These are phyloP conservation scores for Neobulgaria alba DNA, from an alignment of 2,329 filamentous ascomycete species.

Conservation along the genomic window DNA sequence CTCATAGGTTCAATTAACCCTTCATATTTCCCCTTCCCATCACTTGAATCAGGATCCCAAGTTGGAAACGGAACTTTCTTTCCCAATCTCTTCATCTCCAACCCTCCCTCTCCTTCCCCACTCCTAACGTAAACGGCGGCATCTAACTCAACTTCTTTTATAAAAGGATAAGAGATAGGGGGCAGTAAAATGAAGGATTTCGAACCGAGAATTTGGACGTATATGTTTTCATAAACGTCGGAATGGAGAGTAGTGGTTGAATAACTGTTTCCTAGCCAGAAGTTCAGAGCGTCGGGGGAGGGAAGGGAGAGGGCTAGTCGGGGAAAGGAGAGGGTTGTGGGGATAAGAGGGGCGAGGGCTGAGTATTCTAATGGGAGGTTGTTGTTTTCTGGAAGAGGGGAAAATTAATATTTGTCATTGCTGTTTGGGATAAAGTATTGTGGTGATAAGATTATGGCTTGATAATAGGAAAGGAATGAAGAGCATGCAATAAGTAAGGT, in stretches of 20 bases:
- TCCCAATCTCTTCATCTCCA: slow-evolving; percentile 10
- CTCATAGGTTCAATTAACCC: slow-evolving; percentile 48
- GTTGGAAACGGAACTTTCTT: slow-evolving; percentile 57
- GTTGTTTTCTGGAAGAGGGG: slow-evolving; percentile 56
- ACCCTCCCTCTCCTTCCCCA: slow-evolving; percentile 3
- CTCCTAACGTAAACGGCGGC: slow-evolving; percentile 47
- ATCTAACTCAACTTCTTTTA: slow-evolving; percentile 52
- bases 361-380: slow-evolving; percentile 69
- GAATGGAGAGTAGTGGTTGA: slow-evolving; percentile 68
- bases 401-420: too few species aligned
- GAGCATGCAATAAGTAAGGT: neutral
- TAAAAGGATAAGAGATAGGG: slow-evolving; percentile 59
- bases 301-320: slow-evolving; percentile 56
- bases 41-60: slow-evolving; percentile 57
- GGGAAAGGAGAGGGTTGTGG: slow-evolving; percentile 59
- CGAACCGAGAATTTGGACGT: slow-evolving; percentile 62
- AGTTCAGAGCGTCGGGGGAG: slow-evolving; percentile 71
- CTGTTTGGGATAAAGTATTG: too few species aligned
- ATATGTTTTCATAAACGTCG: slow-evolving; percentile 81
- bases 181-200: slow-evolving; percentile 72
- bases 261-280: slow-evolving; percentile 63
- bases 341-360: slow-evolving; percentile 53
- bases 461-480: neutral
- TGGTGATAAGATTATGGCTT: too few species aligned
- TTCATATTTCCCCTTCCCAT: slow-evolving; percentile 42